Evolutionary conservation across 192 early-diverging fungal genomes (phyloP).

Genomic region (Coemansia sp.): DNA sequence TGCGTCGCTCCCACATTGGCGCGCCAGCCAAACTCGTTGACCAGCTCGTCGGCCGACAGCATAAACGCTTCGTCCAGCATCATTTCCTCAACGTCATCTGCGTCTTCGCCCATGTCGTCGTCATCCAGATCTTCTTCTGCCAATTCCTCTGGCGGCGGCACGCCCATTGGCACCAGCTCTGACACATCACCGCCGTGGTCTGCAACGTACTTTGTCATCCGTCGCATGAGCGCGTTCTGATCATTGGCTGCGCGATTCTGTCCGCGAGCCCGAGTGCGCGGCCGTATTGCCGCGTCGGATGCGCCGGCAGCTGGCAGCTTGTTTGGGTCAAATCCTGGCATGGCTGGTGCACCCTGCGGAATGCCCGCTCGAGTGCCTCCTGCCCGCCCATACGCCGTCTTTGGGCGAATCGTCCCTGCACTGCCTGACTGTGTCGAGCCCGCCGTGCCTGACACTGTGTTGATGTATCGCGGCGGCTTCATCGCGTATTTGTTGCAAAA

Average conservation of each 20-base stretch:
- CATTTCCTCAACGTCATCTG: conserved; percentile 48
- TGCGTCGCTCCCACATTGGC: conserved; percentile 84
- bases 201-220: conserved; percentile 53
- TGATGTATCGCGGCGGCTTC: conserved; percentile 44
- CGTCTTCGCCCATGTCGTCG: conserved; percentile 28
- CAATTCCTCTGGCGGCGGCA: conserved; percentile 22
- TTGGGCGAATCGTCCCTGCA: conserved; percentile 25
- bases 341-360: conserved; percentile 15
- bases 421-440: conserved; percentile 19
- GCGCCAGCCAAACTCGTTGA: conserved; percentile 87
- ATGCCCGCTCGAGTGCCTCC: conserved; percentile 8
- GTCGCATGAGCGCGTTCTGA: conserved; percentile 44
- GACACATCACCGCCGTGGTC: conserved; percentile 51
- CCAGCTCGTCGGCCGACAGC: conserved; percentile 73
- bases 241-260: conserved; percentile 31
- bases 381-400: conserved; percentile 26
- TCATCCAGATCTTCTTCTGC: conserved; percentile 8
- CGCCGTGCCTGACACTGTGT: conserved; percentile 27
- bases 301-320: not conserved
- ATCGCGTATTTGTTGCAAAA: conserved; percentile 50
- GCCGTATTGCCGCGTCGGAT: conserved; percentile 14
- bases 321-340: conserved; percentile 30
- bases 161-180: conserved; percentile 40
- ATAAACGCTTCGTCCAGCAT: conserved; percentile 66
- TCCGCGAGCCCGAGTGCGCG: conserved; percentile 24